These are phyloP conservation scores for Fusarium fracticaudum DNA, from an alignment of 2,329 filamentous ascomycete genomes.

Conservation along the genomic window DNA sequence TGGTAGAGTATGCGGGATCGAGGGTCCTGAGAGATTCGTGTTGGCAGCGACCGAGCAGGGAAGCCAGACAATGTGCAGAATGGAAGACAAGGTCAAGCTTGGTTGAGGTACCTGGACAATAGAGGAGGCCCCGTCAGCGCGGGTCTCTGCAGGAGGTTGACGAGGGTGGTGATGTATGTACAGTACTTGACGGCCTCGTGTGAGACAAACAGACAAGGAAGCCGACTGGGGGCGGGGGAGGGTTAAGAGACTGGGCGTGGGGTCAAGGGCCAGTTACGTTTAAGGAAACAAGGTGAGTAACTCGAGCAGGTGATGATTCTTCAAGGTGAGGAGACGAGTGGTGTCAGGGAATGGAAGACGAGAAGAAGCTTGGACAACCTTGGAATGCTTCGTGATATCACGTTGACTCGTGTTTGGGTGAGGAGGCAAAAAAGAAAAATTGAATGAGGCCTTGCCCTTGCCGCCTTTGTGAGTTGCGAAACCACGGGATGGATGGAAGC, in stretches of 20 bases:
- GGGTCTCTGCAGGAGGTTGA: constrained; percentile 32
- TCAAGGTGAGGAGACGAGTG: constrained; percentile 44
- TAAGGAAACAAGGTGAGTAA: constrained; percentile 40
- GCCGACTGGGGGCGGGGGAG: constrained; percentile 17
- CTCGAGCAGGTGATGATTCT: constrained; percentile 33
- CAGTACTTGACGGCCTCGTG: constrained; percentile 24
- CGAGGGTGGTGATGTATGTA: constrained; percentile 19
- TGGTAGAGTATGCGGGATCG: constrained; percentile 30
- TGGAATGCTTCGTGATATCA: constrained; percentile 21
- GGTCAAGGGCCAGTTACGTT: constrained; percentile 27
- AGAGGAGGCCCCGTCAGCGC: constrained; percentile 33
- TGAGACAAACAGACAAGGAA: constrained; percentile 22
- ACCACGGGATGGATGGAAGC: not conserved
- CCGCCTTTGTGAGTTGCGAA: not conserved
- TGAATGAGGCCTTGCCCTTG: constrained; percentile 17
- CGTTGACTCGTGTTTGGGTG: constrained; percentile 33
- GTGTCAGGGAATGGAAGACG: constrained; percentile 25
- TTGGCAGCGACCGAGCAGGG: constrained; percentile 17
- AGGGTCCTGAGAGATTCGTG: constrained; percentile 24
- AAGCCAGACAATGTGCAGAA: constrained; percentile 19
- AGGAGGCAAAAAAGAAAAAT: constrained; percentile 19
- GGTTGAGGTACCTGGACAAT: constrained; percentile 7
- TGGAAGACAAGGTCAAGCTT: not conserved
- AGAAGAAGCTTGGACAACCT: not conserved
- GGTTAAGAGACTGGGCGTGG: constrained; percentile 34